Percentiles rank a stretch among this genome's conserved stretches.
These are phyloP conservation scores for Tulasnella sp. DNA, from an alignment of 768 basidiomycete genomes.

Conservation along the genomic window DNA sequence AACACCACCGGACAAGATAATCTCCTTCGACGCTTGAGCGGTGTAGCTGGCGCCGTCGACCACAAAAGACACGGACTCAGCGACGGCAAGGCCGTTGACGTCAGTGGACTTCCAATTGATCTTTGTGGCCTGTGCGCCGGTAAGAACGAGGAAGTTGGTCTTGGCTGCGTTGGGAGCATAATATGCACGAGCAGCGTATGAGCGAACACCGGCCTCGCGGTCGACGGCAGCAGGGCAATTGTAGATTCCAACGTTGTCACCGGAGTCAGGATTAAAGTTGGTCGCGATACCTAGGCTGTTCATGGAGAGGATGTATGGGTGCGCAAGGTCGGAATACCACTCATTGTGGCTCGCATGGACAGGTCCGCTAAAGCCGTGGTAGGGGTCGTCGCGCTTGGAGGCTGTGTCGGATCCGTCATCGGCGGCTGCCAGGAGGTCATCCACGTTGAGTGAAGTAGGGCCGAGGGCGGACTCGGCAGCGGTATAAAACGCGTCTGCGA, in stretches of 20 bases:
- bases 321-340: constrained; percentile 17
- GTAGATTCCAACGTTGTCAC: constrained; percentile 20
- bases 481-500: not conserved
- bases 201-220: not conserved
- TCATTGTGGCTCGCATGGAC: constrained; percentile 16
- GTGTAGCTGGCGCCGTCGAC: constrained; percentile 28
- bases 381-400: not conserved
- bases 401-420: constrained; percentile 2
- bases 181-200: constrained; percentile 9
- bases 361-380: constrained; percentile 11
- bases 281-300: not conserved
- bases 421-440: not conserved
- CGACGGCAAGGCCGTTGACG: constrained; percentile 23
- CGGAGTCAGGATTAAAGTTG: constrained; percentile 1
- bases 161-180: not conserved
- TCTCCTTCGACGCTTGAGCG: constrained; percentile 42
- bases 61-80: constrained; percentile 44
- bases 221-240: constrained; percentile 10
- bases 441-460: constrained; percentile 5
- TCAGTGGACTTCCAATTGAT: not conserved
- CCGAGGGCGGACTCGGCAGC: not conserved
- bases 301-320: constrained; percentile 7
- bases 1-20: constrained; percentile 38
- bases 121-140: not conserved
- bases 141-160: constrained; percentile 4